Evolutionary conservation across 2,329 filamentous ascomycete genomes (phyloP).

Genomic region (Lachnellula willkommii): DNA sequence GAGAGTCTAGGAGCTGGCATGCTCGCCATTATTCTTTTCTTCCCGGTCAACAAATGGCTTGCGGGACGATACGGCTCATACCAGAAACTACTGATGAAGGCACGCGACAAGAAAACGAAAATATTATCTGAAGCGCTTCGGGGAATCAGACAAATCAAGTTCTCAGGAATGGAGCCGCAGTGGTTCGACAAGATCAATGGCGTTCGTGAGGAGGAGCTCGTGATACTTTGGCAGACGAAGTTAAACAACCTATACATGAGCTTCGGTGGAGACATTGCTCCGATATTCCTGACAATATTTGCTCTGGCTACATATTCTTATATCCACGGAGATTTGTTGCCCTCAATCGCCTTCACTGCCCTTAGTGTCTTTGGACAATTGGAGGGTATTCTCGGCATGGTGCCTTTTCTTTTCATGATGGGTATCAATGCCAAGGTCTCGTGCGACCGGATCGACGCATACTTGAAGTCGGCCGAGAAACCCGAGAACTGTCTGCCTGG

Average conservation of each 20-base stretch:
- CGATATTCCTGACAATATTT: constrained; percentile 65
- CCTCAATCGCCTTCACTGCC: constrained; percentile 74
- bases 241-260: constrained; percentile 19
- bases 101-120: constrained; percentile 66
- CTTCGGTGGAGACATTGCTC: constrained; percentile 60
- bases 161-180: constrained; percentile 65
- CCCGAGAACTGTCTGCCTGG: constrained; percentile 48
- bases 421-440: constrained; percentile 67
- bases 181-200: constrained; percentile 65
- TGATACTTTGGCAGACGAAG: constrained; percentile 49
- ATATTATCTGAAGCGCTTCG: constrained; percentile 68
- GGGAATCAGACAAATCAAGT: constrained; percentile 78
- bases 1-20: constrained; percentile 60
- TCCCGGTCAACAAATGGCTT: constrained; percentile 61
- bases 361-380: constrained; percentile 67
- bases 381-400: constrained; percentile 60
- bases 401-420: constrained; percentile 66
- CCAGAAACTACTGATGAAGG: constrained; percentile 66
- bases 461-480: constrained; percentile 61
- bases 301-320: constrained; percentile 63
- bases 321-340: constrained; percentile 55
- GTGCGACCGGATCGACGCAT: constrained; percentile 63
- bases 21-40: constrained; percentile 53
- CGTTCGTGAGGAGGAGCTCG: constrained; percentile 62
- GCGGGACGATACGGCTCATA: constrained; percentile 57